Base-by-base conservation (phyloP, 2,329 filamentous ascomycete genomes). In the Fusarium siculi region DNA sequence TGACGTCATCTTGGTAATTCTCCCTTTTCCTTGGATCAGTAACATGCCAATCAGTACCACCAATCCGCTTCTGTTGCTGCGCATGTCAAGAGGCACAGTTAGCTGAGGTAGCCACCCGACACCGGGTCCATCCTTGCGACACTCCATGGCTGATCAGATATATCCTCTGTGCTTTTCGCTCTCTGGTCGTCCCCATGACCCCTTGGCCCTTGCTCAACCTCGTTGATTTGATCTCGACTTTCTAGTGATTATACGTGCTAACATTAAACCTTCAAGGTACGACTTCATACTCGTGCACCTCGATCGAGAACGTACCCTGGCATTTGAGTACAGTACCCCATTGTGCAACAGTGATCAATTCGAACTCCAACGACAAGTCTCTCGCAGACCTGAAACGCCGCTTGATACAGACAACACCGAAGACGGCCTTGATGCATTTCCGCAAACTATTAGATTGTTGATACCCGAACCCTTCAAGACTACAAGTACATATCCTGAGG, bases 1-100 rank as follows among this genome's bases (percentile, higher is more conserved):
- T 78, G 74, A 77, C 76, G 76, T 77, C 76, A 77, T 77, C 63
- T 55, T 64, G 67, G 76, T 77, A 69, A 76, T 73, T 76, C 40
- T 65, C 49, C 53, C 16, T 61, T 52, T 72, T 66, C 54, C 66
- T 70, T 74, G 52, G 50, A 72, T 66, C 65, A 53, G 61, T 53
- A 65, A 21, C 50, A 68, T 55, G 53, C 66, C 61, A 71, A 70
- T 63, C 63, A 47, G 40, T 58, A 65, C 36, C 58, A 30, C 63
- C 63, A 57, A 72, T 63, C 66, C 57, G 52, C 49, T 49, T 50
- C 63, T 56, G 28, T 40, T 68, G 50, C 63, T 61, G 55, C 58
- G 39, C 55, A 57, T 63, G 37, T 55, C 54, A 42, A 63, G 62
- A 68, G 57, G 55, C 50, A 59, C 40, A 55, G 42, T 37, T 40